A percentile compares a stretch with the other conserved stretches of the same genome.
Conservation (phyloP, 257 asterid genomes). For the Petrea volubilis region DNA sequence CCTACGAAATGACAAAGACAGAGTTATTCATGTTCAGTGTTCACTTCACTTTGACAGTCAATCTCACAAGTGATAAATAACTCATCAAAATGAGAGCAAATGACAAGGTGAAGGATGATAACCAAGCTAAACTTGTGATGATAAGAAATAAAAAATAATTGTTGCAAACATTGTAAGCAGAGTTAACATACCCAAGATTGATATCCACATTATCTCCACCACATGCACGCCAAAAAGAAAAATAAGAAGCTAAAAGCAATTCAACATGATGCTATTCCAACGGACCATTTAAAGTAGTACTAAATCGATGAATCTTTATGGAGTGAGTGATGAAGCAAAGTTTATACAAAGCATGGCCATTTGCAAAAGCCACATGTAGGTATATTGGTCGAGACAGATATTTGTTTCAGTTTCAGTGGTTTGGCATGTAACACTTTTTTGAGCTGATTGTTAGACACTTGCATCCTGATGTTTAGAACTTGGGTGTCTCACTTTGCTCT, state of each 20-base stretch:
- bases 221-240: too few species aligned
- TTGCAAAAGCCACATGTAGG: not conserved
- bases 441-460: not conserved
- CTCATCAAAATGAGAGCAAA: not conserved
- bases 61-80: not conserved
- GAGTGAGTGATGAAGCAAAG: not conserved
- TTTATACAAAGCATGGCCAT: not conserved
- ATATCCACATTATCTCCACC: too few species aligned
- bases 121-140: too few species aligned
- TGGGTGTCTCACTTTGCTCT: not conserved
- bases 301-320: not conserved
- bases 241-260: too few species aligned
- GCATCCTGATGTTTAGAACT: not conserved
- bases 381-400: not conserved
- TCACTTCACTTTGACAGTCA: not conserved
- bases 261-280: too few species aligned
- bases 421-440: not conserved
- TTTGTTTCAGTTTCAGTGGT: not conserved
- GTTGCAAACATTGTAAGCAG: too few species aligned
- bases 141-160: not conserved
- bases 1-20: constrained; percentile 35
- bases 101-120: not conserved
- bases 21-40: not conserved
- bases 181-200: too few species aligned
- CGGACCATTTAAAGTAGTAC: not conserved